Evolutionary conservation across 2,329 filamentous ascomycete species (phyloP).

Genomic region (Phialophora macrospora): DNA sequence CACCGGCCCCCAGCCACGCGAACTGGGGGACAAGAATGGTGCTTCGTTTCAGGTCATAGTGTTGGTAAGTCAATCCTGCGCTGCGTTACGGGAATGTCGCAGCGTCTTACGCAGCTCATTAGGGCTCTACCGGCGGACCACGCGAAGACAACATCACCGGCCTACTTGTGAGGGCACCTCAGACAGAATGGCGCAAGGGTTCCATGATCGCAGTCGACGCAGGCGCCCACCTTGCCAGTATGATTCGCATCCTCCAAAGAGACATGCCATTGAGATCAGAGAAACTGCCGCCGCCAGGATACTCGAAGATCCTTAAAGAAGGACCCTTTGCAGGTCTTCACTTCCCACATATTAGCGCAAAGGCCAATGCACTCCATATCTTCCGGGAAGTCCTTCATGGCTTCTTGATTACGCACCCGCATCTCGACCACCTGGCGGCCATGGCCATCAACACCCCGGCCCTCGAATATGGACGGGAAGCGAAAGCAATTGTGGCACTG

Average conservation of each 20-base stretch:
- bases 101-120: neutral
- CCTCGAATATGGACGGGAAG: slow-evolving; percentile 73
- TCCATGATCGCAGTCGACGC: slow-evolving; percentile 93
- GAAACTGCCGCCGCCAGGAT: slow-evolving; percentile 40
- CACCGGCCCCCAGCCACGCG: slow-evolving; percentile 32
- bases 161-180: slow-evolving; percentile 81
- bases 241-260: slow-evolving; percentile 75
- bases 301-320: slow-evolving; percentile 44
- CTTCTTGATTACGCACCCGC: slow-evolving; percentile 94
- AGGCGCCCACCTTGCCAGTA: slow-evolving; percentile 84
- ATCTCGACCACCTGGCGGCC: slow-evolving; percentile 89
- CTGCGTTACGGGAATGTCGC: slow-evolving; percentile 20
- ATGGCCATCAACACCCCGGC: slow-evolving; percentile 93
- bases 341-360: slow-evolving; percentile 67
- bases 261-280: slow-evolving; percentile 48
- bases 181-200: slow-evolving; percentile 77
- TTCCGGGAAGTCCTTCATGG: slow-evolving; percentile 80
- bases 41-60: slow-evolving; percentile 74
- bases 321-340: slow-evolving; percentile 83
- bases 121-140: slow-evolving; percentile 91
- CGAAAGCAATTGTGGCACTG: slow-evolving; percentile 84
- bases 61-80: slow-evolving; percentile 56
- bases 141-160: slow-evolving; percentile 88
- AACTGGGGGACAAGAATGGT: slow-evolving; percentile 39
- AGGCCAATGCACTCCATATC: slow-evolving; percentile 80